Conservation (phyloP, 1,284 basidiomycete species). For the Cutaneotrichosporon sp. region DNA sequence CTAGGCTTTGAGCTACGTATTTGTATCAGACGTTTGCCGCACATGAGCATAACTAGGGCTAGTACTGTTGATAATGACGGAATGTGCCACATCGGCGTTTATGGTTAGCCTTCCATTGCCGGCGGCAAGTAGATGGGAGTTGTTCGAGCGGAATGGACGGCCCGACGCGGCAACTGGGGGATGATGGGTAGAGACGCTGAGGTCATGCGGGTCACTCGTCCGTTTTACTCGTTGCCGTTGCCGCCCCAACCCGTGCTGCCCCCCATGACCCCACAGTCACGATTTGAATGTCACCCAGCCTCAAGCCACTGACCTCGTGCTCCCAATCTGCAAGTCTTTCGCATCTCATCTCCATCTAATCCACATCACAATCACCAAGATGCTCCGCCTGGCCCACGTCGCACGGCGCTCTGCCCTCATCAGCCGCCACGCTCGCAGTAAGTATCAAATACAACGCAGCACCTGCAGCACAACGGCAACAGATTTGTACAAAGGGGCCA, state of each 20-base stretch:
- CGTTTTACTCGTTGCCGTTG: background rate
- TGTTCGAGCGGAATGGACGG: background rate
- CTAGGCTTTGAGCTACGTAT: background rate
- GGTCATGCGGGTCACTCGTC: background rate
- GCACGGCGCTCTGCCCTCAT: conserved; percentile 34
- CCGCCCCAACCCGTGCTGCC: background rate
- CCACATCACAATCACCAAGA: conserved; percentile 11
- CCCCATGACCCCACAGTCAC: background rate
- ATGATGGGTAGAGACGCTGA: background rate
- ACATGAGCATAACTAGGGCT: no score
- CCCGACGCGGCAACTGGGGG: background rate
- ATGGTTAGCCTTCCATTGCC: background rate
- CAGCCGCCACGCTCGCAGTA: conserved; percentile 31
- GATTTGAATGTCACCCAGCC: background rate
- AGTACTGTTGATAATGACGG: no score
- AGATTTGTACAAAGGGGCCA: no score
- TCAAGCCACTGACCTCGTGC: no score
- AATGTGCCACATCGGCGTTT: conserved; percentile 1
- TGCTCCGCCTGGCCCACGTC: conserved; percentile 44
- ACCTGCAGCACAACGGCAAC: no score
- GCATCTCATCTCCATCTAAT: background rate
- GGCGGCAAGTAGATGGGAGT: background rate
- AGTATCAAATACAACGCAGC: conserved; percentile 13
- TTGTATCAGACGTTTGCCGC: no score
- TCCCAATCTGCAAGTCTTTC: background rate